These are phyloP conservation scores for Suaeda aralocaspica DNA, from an alignment of 148 eudicot genomes.

Conservation along the genomic window DNA sequence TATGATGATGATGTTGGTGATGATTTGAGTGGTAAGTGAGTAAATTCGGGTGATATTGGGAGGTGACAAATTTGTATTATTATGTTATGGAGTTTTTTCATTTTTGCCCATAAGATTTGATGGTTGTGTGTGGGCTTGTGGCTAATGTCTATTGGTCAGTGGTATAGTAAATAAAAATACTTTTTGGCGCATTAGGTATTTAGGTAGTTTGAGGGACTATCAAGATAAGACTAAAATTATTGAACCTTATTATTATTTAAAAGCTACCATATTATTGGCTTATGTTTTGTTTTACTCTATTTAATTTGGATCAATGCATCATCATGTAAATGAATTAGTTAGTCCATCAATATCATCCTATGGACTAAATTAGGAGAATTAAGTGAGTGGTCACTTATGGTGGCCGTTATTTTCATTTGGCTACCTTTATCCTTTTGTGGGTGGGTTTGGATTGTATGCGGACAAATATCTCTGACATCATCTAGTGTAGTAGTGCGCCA, in stretches of 20 bases:
- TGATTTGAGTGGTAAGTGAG: no score
- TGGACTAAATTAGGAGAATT: not conserved
- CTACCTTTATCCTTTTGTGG: slow-evolving; percentile 16
- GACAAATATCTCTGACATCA: slow-evolving; percentile 22
- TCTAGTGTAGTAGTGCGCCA: no score
- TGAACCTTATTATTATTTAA: not conserved
- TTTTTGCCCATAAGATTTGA: not conserved
- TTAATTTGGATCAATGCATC: not conserved
- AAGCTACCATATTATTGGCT: not conserved
- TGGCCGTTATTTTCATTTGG: not conserved
- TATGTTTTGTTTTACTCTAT: not conserved
- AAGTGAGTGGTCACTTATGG: slow-evolving; percentile 18
- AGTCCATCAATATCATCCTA: not conserved
- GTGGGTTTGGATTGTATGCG: slow-evolving; percentile 17
- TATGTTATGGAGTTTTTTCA: not conserved
- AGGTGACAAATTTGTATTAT: slow-evolving; percentile 9
- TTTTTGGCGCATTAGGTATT: slow-evolving; percentile 19
- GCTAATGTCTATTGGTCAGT: no score
- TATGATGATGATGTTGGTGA: no score
- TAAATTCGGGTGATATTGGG: no score
- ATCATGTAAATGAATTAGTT: not conserved
- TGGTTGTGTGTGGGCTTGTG: not conserved
- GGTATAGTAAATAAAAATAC: not conserved
- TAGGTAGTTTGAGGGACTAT: no score
- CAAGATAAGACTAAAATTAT: not conserved